Evolutionary conservation across 768 basidiomycete genomes (phyloP), one percentile per base, ranked within the genome.

Genomic region (Lyophyllum decastes): DNA sequence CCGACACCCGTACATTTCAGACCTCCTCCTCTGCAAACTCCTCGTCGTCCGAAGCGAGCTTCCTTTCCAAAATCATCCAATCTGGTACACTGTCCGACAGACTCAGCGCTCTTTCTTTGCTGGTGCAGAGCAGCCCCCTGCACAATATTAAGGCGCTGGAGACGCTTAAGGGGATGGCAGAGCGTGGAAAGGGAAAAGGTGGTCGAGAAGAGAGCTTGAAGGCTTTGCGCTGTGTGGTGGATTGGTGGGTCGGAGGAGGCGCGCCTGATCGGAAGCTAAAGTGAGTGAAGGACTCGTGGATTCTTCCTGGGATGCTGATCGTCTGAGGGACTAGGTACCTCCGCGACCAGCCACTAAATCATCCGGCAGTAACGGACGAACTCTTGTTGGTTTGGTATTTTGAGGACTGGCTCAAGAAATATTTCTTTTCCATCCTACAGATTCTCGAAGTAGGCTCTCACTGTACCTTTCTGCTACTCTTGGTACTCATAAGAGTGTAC

Each of bases 211-310:
- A 98, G 76, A 87, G 90, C 63, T 70, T 97, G 44, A 94, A 95
- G 62, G 95, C 95, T 2, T 68, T 96, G 54, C 81, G 95, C 43
- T 96, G 95, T 60, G 80, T 99, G 57, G 88, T 92, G 30, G 96
- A 98, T 82, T 98, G 96, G 95, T 97, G 95, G 94, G 83, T 90
- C 46, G 95, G 94, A 30, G 95, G 95, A 22, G 94, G 94, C n/a
- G 91, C 87, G 19, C 92, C 94, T 0, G 78, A 82, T 57, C 78
- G 92, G 59, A 98, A 98, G 70, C 81, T 98, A 24, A 92, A 82
- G 92, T 95, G 59, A 51, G 86, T 78, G 14, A 44, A 24, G 49
- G 30, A 12, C 12, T 25, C 58, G 30, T 49, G 17, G 54, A 27
- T 46, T 30, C 2, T 24, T 45, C 19, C 26, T 27, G 16, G 30